Evolutionary conservation across 306 rosid species (phyloP).

Genomic region (Rosa rugosa): DNA sequence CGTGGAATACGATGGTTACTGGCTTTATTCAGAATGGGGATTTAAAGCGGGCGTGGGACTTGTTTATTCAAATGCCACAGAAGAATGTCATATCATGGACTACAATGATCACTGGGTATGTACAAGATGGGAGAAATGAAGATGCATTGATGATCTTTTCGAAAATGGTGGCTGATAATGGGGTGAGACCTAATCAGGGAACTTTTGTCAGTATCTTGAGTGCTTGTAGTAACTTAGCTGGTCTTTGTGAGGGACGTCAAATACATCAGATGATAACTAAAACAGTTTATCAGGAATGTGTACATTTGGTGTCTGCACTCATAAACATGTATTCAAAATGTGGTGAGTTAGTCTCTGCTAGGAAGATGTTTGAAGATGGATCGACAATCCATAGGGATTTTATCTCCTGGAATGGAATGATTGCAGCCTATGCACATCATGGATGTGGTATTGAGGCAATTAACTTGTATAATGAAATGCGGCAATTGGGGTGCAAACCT

Average conservation of each 20-base stretch:
- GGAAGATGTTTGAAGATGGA: constrained; percentile 47
- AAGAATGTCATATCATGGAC: constrained; percentile 54
- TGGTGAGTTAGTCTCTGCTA: constrained; percentile 43
- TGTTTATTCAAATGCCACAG: constrained; percentile 40
- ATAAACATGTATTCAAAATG: constrained; percentile 59
- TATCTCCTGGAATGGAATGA: constrained; percentile 52
- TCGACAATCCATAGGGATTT: constrained; percentile 35
- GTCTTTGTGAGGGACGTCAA: constrained; percentile 47
- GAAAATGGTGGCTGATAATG: constrained; percentile 32
- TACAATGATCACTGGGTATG: constrained; percentile 43
- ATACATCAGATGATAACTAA: constrained; percentile 53
- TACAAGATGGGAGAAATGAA: constrained; percentile 46
- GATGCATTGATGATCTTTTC: constrained; percentile 45
- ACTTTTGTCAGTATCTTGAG: constrained; percentile 51
- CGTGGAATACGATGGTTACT: constrained; percentile 52
- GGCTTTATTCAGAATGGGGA: constrained; percentile 46
- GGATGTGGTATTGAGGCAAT: constrained; percentile 49
- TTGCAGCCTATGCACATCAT: constrained; percentile 56
- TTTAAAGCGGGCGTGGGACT: constrained; percentile 29
- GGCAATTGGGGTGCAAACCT: constrained; percentile 30
- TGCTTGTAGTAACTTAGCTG: constrained; percentile 51
- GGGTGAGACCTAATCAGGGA: constrained; percentile 46
- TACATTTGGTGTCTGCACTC: constrained; percentile 43
- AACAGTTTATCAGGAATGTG: constrained; percentile 27
- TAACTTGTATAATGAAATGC: constrained; percentile 41